Evolutionary conservation across 2,329 filamentous ascomycete genomes (phyloP).

Genomic region (Colletotrichum graminicola): DNA sequence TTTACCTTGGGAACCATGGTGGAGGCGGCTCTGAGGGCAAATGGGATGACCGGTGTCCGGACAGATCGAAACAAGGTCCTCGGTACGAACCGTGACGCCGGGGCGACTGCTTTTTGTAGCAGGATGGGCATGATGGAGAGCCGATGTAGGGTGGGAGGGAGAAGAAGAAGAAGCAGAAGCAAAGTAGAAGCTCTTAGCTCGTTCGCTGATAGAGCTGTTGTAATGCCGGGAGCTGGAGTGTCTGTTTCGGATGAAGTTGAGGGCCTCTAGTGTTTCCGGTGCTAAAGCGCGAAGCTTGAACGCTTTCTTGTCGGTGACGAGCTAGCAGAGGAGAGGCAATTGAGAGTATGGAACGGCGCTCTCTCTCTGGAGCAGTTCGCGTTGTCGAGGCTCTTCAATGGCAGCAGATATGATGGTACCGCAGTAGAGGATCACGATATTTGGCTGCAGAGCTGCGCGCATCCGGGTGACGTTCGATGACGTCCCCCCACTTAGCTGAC

Average conservation of each 20-base stretch:
- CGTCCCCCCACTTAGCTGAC: slow-evolving; percentile 25
- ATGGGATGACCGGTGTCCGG: slow-evolving; percentile 32
- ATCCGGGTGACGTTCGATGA: slow-evolving; percentile 39
- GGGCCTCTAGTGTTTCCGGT: neutral
- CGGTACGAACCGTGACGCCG: slow-evolving; percentile 36
- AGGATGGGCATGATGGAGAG: slow-evolving; percentile 35
- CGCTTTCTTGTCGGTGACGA: neutral
- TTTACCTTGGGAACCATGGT: slow-evolving; percentile 62
- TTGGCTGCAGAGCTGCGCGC: neutral
- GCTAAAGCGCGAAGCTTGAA: slow-evolving; percentile 1
- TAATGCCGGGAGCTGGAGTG: slow-evolving; percentile 23
- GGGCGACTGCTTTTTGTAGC: slow-evolving; percentile 39
- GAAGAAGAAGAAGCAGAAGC: neutral
- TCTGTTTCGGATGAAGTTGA: slow-evolving; percentile 12
- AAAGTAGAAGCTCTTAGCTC: slow-evolving; percentile 14
- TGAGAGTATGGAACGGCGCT: neutral
- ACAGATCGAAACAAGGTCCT: slow-evolving; percentile 25
- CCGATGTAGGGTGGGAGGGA: neutral
- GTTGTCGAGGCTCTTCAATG: slow-evolving; percentile 2
- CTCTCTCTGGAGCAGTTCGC: neutral
- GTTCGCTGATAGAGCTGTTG: slow-evolving; percentile 1
- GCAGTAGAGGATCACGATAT: no score
- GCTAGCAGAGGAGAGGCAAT: neutral
- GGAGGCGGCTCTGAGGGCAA: slow-evolving; percentile 55
- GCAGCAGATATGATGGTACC: neutral